These are phyloP conservation scores for Nannizzia gypsea DNA, from an alignment of 2,329 filamentous ascomycete genomes.

Conservation along the genomic window DNA sequence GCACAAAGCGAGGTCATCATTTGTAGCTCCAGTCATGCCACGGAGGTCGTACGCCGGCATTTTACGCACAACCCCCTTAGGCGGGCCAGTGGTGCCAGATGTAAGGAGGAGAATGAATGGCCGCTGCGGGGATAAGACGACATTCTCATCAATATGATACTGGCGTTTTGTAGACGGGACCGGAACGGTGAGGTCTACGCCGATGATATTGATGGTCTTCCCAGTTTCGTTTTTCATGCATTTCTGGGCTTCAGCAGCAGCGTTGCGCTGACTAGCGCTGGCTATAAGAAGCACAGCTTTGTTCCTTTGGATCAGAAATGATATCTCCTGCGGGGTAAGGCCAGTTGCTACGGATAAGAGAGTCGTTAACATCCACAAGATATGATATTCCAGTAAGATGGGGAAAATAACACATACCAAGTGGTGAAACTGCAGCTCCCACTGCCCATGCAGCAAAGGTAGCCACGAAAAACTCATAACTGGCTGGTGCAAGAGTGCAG, in stretches of 20 bases:
- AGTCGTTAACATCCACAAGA: background rate
- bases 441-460: constrained; percentile 38
- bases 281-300: background rate
- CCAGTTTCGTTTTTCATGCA: background rate
- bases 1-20: background rate
- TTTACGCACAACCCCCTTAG: constrained; percentile 31
- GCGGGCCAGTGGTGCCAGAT: constrained; percentile 35
- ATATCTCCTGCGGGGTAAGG: background rate
- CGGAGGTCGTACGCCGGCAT: background rate
- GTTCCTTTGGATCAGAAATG: background rate
- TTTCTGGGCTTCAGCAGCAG: background rate
- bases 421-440: constrained; percentile 38
- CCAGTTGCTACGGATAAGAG: background rate
- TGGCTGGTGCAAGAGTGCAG: constrained; percentile 35
- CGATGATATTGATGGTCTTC: background rate
- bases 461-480: constrained; percentile 39
- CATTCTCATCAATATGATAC: background rate
- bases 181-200: background rate
- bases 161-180: background rate
- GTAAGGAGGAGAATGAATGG: constrained; percentile 34
- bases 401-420: constrained; percentile 16
- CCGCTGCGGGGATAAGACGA: background rate
- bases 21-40: background rate
- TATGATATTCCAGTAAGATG: background rate
- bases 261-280: background rate